phyloP scores from a whole-genome alignment of 169 alveolate genomes.

The Eimeria acervulina region DNA sequence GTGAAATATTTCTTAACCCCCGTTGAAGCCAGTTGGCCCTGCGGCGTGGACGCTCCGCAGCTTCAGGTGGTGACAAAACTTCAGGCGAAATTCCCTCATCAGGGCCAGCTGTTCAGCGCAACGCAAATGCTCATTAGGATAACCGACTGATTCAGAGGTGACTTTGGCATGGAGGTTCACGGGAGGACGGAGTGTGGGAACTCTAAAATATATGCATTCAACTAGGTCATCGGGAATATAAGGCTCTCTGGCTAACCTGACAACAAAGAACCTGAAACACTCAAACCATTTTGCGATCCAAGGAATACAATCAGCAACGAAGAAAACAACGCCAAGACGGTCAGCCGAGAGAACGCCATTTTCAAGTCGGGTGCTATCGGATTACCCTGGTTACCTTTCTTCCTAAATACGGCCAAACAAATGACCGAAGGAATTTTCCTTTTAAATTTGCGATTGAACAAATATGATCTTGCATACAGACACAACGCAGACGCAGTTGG shows the following conservation, averaged over 20 bases:
- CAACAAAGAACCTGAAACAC: background rate
- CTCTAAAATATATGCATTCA: background rate
- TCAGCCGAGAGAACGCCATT: background rate
- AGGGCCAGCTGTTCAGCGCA: background rate
- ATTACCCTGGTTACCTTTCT: background rate
- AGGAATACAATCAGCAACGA: background rate
- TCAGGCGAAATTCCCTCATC: background rate
- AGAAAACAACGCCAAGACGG: background rate
- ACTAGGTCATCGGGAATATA: too few relatives aligned
- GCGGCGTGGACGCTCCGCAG: background rate
- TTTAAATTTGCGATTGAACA: background rate
- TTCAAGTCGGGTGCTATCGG: background rate
- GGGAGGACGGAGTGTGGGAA: background rate
- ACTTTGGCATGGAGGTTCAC: background rate
- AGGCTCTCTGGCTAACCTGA: constrained; percentile 2
- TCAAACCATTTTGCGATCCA: constrained; percentile 4
- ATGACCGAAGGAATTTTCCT: background rate
- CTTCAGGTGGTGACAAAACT: background rate
- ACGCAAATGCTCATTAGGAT: background rate
- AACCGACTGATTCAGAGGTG: background rate
- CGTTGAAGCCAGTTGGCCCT: background rate
- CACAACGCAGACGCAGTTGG: background rate
- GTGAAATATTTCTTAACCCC: background rate
- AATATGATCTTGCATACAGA: background rate
- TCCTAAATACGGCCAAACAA: background rate